Evolutionary conservation across 2,329 filamentous ascomycete species (phyloP), one percentile per base, ranked within the genome.

Genomic region (Xylariales sp.): DNA sequence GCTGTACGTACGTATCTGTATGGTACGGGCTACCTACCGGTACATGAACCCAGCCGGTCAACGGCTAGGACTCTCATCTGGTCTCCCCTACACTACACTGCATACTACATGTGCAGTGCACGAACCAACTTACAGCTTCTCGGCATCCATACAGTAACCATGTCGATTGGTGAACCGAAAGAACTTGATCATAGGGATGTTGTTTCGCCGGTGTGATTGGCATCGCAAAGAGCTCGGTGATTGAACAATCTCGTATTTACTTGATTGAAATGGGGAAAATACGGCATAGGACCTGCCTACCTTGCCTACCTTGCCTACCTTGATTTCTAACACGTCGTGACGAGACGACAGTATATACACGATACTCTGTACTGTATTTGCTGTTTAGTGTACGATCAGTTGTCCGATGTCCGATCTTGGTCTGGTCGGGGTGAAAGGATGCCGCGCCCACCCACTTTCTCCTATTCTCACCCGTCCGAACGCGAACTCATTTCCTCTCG

Each of bases 391-490:
- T 30, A 28, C 12, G 46, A 28, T 30, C 23, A 12, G 18, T 49
- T 3, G 23, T 23, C 23, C 23, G 23, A 23, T 23, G 23, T 12
- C 46, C 46, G 18, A 49, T 49, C 46, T 49, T 10, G 46, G 10
- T 32, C 18, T 46, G 18, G 28, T 18, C 32, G 36, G 45, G 50
- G 14, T 36, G 30, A 45, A 52, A 56, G 52, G 14, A 53, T 53
- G 8, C 32, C 58, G 46, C 53, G 41, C 55, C 32, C 41, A 56
- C 34, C 53, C 58, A 57, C 48, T 7, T 45, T 53, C 53, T 58
- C 41, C 52, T 43, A 30, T 55, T 56, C 10, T 53, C 23, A 23
- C 41, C 12, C 32, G 23, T n/a, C 32, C 50, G 55, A 41, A 30
- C 49, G 18, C 50, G 55, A 41, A 30, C 49, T 54, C 39, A 43